A percentile compares a stretch with the other conserved stretches of the same genome.
These are phyloP conservation scores for Panicum miliaceum DNA, from an alignment of 176 grass and related monocot genomes.

Conservation along the genomic window DNA sequence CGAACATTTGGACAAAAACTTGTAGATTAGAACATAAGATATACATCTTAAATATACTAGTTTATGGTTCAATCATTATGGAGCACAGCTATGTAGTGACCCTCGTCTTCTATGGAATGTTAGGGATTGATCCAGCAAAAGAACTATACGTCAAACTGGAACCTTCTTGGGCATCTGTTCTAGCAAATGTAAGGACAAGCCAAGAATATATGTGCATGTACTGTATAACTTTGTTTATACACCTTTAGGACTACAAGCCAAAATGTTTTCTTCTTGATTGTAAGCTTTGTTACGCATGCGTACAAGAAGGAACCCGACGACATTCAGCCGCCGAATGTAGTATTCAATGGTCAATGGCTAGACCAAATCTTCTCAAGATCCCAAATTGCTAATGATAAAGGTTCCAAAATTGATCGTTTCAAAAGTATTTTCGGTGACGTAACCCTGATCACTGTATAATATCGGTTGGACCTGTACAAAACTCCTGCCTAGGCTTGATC, in stretches of 20 bases:
- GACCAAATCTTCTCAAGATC: background rate
- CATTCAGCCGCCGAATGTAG: background rate
- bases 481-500: background rate
- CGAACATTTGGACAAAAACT: no score
- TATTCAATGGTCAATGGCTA: background rate
- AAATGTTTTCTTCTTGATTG: background rate
- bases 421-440: background rate
- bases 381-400: background rate
- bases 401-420: background rate
- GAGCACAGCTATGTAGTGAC: background rate
- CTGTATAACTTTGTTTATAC: background rate
- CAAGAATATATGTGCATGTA: background rate
- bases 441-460: background rate
- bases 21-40: no score
- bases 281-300: background rate
- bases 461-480: background rate
- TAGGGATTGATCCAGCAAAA: background rate
- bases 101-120: background rate
- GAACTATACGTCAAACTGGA: background rate
- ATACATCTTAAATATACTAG: background rate
- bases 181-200: background rate
- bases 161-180: background rate
- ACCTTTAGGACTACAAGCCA: background rate
- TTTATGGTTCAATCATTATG: background rate
- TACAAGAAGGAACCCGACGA: conserved; percentile 16